Base-by-base conservation (phyloP, 1,139 yeast genomes). In the Candida frijolesensis region DNA sequence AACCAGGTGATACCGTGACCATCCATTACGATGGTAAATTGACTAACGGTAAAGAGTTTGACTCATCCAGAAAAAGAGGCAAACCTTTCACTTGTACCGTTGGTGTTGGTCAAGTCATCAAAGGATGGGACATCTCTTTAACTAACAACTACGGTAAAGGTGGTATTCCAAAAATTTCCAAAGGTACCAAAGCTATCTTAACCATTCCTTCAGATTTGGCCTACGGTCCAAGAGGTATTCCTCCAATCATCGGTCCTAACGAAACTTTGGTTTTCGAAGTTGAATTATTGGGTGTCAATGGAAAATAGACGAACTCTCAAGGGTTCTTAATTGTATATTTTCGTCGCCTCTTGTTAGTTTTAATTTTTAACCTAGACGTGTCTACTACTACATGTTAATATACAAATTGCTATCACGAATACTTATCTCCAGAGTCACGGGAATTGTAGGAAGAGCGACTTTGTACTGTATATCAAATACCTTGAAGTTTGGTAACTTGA, bases 1-100 rank as follows among this genome's bases (percentile, higher is more conserved):
- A 85, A 71, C 69, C 77, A 46, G 97, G 97, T 61, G 97, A 91
- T 74, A 74, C 78, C 58, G 95, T 92, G 58, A 85, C 94, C 58
- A 94, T 94, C 66, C 98, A 94, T 78, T 94, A 94, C 83, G 87
- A 89, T 49, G 99, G 99, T 61, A 90, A 96, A 50, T 81, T 94
- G 64, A 95, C 89, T 71, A 87, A 88, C 69, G 98, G 98, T 63
- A 88, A 87, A 76, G 90, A 89, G 74, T 94, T 94, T 68, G 98
- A 94, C 74, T 89, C 96, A 52, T 91, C 97, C 45, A 82, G 91
- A 62, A 96, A 88, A 78, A 86, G 97, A 75, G 95, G 96, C 64
- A 82, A 85, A 72, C 97, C 98, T 58, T 92, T 94, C 84, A 90
- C 89, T 70, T 88, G 96, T 72, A 76, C 78, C 71, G 88, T 92